Base-by-base conservation (phyloP, 2,329 filamentous ascomycete genomes). In the Aspergillus bombycis region DNA sequence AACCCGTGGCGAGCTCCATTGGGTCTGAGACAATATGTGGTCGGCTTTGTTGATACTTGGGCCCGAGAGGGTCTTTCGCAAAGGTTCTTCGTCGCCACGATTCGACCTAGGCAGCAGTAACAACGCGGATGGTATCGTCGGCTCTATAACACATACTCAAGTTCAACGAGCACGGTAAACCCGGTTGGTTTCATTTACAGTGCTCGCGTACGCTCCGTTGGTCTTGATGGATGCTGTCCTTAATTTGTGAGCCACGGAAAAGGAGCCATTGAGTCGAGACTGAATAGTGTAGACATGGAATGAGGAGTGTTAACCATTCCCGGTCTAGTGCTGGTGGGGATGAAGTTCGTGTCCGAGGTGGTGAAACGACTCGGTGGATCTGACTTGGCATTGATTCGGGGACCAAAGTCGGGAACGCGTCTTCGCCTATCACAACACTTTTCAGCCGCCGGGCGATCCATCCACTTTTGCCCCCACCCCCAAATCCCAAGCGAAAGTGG, bases 401-500 rank as follows among this genome's bases (percentile, higher is more conserved):
- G 52, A 55, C 52, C 52, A 38, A 34, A 26, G n/a, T 55, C 52
- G 52, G 52, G 52, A 38, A 55, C 32, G 16, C n/a, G 21, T 26
- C 52, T 38, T 26, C 52, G 34, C 52, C 52, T 55, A 55, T 55
- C 52, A 55, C 32, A 54, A 34, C 2, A 21, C 9, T 54, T 36
- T 1, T n/a, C 50, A n/a, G 50, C 28, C 34, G 9, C 10, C 8
- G 30, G 52, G 12, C 26, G 52, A 55, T 55, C 38, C 32, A 55
- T 38, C 52, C 52, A 55, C 52, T 55, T 53, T 55, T 54, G 28
- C 30, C 32, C 52, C 52, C 52, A 54, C 52, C 28, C 30, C 30
- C 52, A 36, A 54, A 54, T 23, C 52, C 52, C 34, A 55, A 38
- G 52, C 52, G 52, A 55, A 55, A 55, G 32, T 55, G 52, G 52